Conservation (phyloP, 805 yeast species). For the Tetrapisispora iriomotensis region DNA sequence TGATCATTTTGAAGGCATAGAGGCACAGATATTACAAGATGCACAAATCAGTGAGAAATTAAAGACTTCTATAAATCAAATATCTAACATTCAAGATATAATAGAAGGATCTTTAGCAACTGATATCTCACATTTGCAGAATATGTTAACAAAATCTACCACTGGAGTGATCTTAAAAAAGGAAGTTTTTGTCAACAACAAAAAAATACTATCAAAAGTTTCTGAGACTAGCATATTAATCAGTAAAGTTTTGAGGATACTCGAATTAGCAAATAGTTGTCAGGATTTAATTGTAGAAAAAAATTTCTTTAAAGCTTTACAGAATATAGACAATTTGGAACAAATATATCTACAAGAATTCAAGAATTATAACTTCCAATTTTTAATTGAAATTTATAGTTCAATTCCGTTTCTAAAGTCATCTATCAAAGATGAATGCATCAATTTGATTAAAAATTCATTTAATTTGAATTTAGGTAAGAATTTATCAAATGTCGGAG, state of each 20-base stretch:
- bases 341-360: constrained; percentile 60
- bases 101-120: constrained; percentile 44
- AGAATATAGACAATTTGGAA: constrained; percentile 66
- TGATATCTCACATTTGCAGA: constrained; percentile 49
- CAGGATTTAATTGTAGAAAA: constrained; percentile 68
- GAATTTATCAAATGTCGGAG: constrained; percentile 39
- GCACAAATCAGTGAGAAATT: constrained; percentile 27
- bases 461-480: constrained; percentile 52
- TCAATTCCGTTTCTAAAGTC: constrained; percentile 69
- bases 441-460: constrained; percentile 55
- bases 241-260: constrained; percentile 63
- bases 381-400: constrained; percentile 60
- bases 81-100: constrained; percentile 49
- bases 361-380: constrained; percentile 50
- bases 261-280: constrained; percentile 78
- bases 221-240: constrained; percentile 62
- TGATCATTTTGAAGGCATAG: constrained; percentile 27
- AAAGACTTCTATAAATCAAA: constrained; percentile 46
- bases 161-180: constrained; percentile 53
- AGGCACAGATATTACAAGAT: constrained; percentile 25
- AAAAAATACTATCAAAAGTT: constrained; percentile 56
- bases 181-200: constrained; percentile 46
- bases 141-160: constrained; percentile 54
- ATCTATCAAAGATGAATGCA: constrained; percentile 65
- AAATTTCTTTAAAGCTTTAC: constrained; percentile 78